These are phyloP conservation scores for Curvularia spicifera DNA, from an alignment of 2,329 filamentous ascomycete genomes.

Conservation along the genomic window DNA sequence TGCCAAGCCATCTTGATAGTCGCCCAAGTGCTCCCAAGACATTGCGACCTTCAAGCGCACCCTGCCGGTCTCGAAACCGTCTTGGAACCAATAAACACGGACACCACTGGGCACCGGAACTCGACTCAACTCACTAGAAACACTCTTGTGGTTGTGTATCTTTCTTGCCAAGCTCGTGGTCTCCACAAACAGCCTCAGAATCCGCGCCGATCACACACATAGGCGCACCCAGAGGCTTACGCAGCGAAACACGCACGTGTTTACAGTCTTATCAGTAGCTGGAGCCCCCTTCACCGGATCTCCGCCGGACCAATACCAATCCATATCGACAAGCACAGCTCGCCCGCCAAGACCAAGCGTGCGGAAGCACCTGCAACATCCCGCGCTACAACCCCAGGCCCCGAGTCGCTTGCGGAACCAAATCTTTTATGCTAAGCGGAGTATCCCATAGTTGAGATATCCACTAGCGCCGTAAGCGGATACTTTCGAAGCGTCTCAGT, in stretches of 20 bases:
- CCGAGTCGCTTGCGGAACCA: conserved; percentile 21
- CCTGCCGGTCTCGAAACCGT: conserved; percentile 31
- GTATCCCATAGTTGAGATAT: conserved; percentile 6
- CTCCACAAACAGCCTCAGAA: conserved; percentile 27
- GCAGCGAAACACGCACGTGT: conserved; percentile 31
- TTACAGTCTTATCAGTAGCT: conserved; percentile 10
- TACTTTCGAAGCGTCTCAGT: conserved; percentile 16
- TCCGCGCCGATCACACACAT: conserved; percentile 19
- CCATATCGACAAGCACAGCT: conserved; percentile 19
- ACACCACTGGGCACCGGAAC: conserved; percentile 23
- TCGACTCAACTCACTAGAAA: conserved; percentile 32
- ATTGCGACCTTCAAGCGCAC: conserved; percentile 31
- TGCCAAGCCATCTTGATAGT: conserved; percentile 34
- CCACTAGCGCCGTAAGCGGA: conserved; percentile 11
- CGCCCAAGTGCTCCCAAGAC: conserved; percentile 33
- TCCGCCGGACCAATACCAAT: conserved; percentile 31
- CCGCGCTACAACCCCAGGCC: conserved; percentile 35
- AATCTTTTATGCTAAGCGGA: conserved; percentile 18
- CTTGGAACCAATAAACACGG: conserved; percentile 25
- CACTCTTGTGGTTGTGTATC: conserved; percentile 20
- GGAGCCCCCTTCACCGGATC: conserved; percentile 26
- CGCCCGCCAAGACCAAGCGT: conserved; percentile 29
- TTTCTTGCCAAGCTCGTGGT: conserved; percentile 34
- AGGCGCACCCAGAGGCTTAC: conserved; percentile 27
- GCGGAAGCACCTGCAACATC: conserved; percentile 32